These are phyloP conservation scores for Xanthoconium purpureum DNA, from an alignment of 768 basidiomycete genomes.

Conservation along the genomic window DNA sequence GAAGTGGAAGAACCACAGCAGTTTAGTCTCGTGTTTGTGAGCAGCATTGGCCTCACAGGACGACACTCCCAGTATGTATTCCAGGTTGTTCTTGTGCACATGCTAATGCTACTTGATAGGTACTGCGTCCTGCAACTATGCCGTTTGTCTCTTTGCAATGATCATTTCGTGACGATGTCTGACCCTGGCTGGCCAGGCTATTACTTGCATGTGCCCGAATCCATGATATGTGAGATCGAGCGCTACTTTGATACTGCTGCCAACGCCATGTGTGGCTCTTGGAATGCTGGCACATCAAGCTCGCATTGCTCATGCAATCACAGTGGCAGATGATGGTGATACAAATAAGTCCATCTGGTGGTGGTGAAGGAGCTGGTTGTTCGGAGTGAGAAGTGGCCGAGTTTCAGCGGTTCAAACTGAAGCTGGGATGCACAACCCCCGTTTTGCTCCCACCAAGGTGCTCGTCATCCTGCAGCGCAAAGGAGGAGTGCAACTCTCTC, in stretches of 20 bases:
- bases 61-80: constrained; percentile 91
- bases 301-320: constrained; percentile 76
- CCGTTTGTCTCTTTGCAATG: constrained; percentile 97
- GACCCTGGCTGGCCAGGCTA: constrained; percentile 84
- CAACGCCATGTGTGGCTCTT: constrained; percentile 83
- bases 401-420: constrained; percentile 82
- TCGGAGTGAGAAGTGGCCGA: constrained; percentile 73
- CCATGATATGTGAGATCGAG: constrained; percentile 99
- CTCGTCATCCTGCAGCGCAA: constrained; percentile 91
- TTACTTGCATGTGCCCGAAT: constrained; percentile 88
- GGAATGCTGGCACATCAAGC: constrained; percentile 71
- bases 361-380: constrained; percentile 82
- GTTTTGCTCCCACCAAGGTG: constrained; percentile 98
- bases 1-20: constrained; percentile 89
- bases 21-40: constrained; percentile 99
- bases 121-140: constrained; percentile 57
- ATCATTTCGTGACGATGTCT: constrained; percentile 97
- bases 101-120: too few relatives aligned
- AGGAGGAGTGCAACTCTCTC: constrained; percentile 78
- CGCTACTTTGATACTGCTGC: constrained; percentile 95
- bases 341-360: constrained; percentile 69
- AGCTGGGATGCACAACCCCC: constrained; percentile 90
- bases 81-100: constrained; percentile 33
- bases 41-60: constrained; percentile 95
- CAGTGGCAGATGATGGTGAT: constrained; percentile 64